Base-by-base conservation (phyloP, 2,329 filamentous ascomycete genomes). In the Neurospora sp. region DNA sequence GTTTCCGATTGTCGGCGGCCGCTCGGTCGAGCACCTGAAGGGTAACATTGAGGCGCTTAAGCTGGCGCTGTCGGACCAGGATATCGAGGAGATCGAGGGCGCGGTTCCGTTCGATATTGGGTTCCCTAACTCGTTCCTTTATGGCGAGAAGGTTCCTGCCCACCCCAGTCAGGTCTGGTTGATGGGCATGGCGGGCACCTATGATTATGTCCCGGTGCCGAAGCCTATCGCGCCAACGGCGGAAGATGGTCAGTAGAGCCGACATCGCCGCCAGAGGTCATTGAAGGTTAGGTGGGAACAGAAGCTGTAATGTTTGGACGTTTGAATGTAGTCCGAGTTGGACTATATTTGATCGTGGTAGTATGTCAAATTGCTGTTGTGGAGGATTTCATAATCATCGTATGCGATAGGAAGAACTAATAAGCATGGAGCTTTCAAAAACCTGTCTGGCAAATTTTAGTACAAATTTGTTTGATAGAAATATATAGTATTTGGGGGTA, bases 1-100 rank as follows among this genome's bases (percentile, higher is more conserved):
- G 13, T 92, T 92, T 76, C 91, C 91, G 1, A 88, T 93, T 52
- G 82, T 93, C 4, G 91, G 91, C 11, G 89, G 89, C 0, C 84
- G 90, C 11, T 93, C 89, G 74, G 78, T 91, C 10, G 87, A 90
- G 67, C 90, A 93, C 76, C 80, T 94, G 52, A 86, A 89, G 76
- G 84, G 83, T 70, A 93, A 93, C 75, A 90, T 93, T 73, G 86
- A 90, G 75, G 89, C 90, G 0, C 81, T 94, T 43, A 83, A 82
- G 1, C 80, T 93, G 58, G 80, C 84, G 69, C 80, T 94, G 42
- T 85, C 81, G 0, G 77, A 82, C 0, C 84, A 90, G 71, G 89
- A 94, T 62, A 86, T 94, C 36, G 79, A 86, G 43, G 85, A 89
- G 74, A 88, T 93, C 70, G 91, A 93, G 71, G 80, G 76, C 6